A percentile compares a stretch with the other conserved stretches of the same genome.
These are phyloP conservation scores for Oidium heveae DNA, from an alignment of 2,329 filamentous ascomycete genomes.

Conservation along the genomic window DNA sequence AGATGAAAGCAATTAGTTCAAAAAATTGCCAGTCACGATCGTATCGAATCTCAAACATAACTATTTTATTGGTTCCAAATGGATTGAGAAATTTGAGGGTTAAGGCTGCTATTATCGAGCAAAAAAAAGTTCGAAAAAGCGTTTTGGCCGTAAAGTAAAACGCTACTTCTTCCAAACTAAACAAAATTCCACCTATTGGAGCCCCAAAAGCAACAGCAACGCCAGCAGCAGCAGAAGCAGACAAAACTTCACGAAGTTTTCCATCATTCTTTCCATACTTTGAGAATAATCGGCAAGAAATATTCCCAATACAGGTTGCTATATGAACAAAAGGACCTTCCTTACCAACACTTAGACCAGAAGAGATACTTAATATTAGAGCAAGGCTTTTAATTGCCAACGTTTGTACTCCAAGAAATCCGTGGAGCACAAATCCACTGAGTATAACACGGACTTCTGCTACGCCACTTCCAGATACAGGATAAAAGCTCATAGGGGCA, in stretches of 20 bases:
- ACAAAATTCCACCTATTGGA: constrained; percentile 70
- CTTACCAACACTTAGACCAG: constrained; percentile 80
- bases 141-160: constrained; percentile 98
- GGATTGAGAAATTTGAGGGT: constrained; percentile 89
- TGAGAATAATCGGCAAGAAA: constrained; percentile 72
- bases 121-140: constrained; percentile 92
- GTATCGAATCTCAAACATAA: constrained; percentile 87
- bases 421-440: constrained; percentile 92
- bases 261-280: constrained; percentile 91
- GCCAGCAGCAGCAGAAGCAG: constrained; percentile 71
- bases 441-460: constrained; percentile 93
- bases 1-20: constrained; percentile 60
- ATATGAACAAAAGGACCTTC: constrained; percentile 93
- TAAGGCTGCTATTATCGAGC: constrained; percentile 77
- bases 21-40: constrained; percentile 81
- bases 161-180: constrained; percentile 80
- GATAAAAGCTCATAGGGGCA: constrained; percentile 63
- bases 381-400: constrained; percentile 64
- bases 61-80: constrained; percentile 88
- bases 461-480: constrained; percentile 83
- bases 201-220: constrained; percentile 89
- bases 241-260: constrained; percentile 82
- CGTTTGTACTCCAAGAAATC: constrained; percentile 74
- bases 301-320: constrained; percentile 83
- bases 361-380: constrained; percentile 70